These are phyloP conservation scores for Fusarium anthophilum DNA, from an alignment of 2,329 filamentous ascomycete genomes.

Conservation along the genomic window DNA sequence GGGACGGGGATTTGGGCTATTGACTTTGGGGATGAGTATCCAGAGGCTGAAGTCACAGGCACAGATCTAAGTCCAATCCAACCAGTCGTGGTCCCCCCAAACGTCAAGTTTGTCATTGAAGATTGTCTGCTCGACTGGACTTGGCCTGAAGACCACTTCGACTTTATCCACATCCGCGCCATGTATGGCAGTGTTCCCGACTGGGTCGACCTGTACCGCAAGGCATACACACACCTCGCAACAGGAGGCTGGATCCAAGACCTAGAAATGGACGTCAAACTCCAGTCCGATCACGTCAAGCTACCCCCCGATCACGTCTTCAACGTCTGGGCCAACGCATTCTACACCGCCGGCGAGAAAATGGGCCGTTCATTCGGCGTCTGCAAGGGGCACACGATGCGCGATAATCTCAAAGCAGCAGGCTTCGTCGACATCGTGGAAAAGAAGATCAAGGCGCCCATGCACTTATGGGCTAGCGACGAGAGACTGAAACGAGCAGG, in stretches of 20 bases:
- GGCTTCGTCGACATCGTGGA: slow-evolving; percentile 50
- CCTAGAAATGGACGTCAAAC: slow-evolving; percentile 39
- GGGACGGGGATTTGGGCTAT: slow-evolving; percentile 66
- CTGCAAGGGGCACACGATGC: slow-evolving; percentile 27
- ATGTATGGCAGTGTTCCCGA: slow-evolving; percentile 66
- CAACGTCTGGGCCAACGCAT: slow-evolving; percentile 42
- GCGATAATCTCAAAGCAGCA: slow-evolving; percentile 36
- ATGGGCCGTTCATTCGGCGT: slow-evolving; percentile 43
- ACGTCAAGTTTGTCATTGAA: slow-evolving; percentile 48
- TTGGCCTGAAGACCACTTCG: slow-evolving; percentile 54
- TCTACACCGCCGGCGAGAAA: slow-evolving; percentile 41
- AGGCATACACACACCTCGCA: slow-evolving; percentile 60
- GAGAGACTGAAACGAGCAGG: slow-evolving; percentile 54
- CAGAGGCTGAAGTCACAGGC: slow-evolving; percentile 44
- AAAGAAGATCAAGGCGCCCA: slow-evolving; percentile 50
- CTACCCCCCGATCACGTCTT: slow-evolving; percentile 37
- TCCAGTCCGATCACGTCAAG: slow-evolving; percentile 25
- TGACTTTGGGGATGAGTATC: slow-evolving; percentile 46
- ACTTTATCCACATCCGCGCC: slow-evolving; percentile 67
- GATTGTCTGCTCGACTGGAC: slow-evolving; percentile 56
- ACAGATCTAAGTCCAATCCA: slow-evolving; percentile 51
- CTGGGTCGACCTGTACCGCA: slow-evolving; percentile 64
- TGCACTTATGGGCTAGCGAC: slow-evolving; percentile 56
- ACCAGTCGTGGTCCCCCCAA: slow-evolving; percentile 44
- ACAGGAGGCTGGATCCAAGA: slow-evolving; percentile 48